Evolutionary conservation across 1,284 basidiomycete species (phyloP), one percentile per base, ranked within the genome.

Genomic region (Cryptococcus depauperatus): DNA sequence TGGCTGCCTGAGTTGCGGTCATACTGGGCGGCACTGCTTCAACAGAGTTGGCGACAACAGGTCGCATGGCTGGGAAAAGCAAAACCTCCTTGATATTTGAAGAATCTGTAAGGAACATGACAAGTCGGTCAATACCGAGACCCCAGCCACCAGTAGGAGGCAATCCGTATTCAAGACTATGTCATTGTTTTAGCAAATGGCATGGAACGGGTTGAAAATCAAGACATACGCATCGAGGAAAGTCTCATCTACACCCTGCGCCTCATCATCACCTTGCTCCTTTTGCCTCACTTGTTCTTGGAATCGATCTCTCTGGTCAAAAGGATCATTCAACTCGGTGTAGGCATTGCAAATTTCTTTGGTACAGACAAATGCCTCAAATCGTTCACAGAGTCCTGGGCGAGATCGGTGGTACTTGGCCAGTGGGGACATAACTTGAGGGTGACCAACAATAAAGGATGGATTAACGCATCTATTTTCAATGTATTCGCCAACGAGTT

Each of bases 341-440:
- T 98, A 95, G 29, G 90, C 89, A 62, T 95, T 95, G 75, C 88
- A 92, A 70, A 97, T 85, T 74, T 97, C 93, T 79, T 96, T 96
- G 55, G 90, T 91, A 41, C 91, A 95, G 76, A 99, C 81, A 77
- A 99, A 99, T 6, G 82, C 89, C 71, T 99, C 93, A 76, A 99
- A 99, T 57, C 93, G 87, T 73, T 99, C 93, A 72, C 92, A 97
- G 10, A 98, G 78, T 35, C 95, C 95, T 0, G 88, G 85, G 37
- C 87, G 82, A 16, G 85, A 87, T 51, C 91, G 84, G 71, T 95
- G 88, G 78, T 85, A 87, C 75, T 96, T 96, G 68, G 93, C 95
- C 19, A 99, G 80, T 7, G 93, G 93, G 3, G 91, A 96, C 93
- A 99, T 99, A 61, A 99, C 88, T 76, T 97, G 92, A 35, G 93